Percentiles rank a stretch among this genome's conserved stretches.
These are phyloP conservation scores for Oemleria cerasiformis DNA, from an alignment of 306 rosid genomes.

Conservation along the genomic window DNA sequence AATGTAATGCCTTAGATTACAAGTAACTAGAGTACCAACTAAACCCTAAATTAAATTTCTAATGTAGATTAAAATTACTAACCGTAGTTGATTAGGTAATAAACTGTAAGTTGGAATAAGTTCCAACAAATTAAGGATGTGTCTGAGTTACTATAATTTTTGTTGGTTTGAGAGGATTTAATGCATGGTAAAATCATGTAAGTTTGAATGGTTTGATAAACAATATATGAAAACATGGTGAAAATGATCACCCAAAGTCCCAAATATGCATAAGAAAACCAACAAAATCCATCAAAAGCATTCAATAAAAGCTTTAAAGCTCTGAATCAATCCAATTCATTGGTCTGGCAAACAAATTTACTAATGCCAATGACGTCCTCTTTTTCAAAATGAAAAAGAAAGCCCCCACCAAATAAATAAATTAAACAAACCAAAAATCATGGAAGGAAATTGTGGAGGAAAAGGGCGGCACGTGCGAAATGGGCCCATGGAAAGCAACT, in stretches of 20 bases:
- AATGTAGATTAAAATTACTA: no score
- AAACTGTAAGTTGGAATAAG: no score
- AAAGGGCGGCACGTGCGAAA: not conserved
- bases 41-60: no score
- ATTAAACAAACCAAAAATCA: not conserved
- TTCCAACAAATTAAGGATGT: no score
- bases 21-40: no score
- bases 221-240: no score
- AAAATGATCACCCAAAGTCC: not conserved
- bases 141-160: no score
- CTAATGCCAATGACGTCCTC: not conserved
- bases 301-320: not conserved
- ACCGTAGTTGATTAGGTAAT: no score
- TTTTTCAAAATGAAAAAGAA: not conserved
- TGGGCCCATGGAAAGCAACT: conserved; percentile 2
- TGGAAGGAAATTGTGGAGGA: not conserved
- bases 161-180: no score
- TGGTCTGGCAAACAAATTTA: not conserved
- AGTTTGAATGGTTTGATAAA: no score
- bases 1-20: no score
- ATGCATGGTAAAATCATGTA: no score
- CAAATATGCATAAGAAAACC: not conserved
- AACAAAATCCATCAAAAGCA: not conserved
- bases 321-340: not conserved
- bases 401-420: not conserved